Conservation (phyloP, 2,329 filamentous ascomycete genomes). For the Paecilomyces formosus region DNA sequence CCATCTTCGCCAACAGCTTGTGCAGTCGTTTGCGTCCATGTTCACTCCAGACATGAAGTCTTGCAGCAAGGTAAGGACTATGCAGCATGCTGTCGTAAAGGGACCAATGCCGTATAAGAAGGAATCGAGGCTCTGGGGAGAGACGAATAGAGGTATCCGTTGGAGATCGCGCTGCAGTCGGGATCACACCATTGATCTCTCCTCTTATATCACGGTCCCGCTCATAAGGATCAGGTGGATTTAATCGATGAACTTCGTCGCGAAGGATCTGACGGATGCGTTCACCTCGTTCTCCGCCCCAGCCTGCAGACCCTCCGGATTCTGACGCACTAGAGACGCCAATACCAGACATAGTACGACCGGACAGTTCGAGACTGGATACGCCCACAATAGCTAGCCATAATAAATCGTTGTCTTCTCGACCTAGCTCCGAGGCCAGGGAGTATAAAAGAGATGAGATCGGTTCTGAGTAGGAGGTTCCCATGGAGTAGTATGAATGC, state of each 20-base stretch:
- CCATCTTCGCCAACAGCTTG: conserved; percentile 96
- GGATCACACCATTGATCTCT: conserved; percentile 73
- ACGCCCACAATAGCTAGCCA: conserved; percentile 95
- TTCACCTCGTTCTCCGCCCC: conserved; percentile 75
- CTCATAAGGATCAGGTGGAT: conserved; percentile 62
- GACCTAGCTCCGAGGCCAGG: conserved; percentile 84
- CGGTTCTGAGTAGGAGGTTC: conserved; percentile 88
- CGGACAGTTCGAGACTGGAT: conserved; percentile 87
- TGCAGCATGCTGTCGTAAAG: conserved; percentile 98
- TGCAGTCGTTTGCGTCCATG: conserved; percentile 79
- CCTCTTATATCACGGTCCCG: conserved; percentile 54
- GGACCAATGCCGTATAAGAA: conserved; percentile 92
- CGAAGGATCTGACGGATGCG: conserved; percentile 77
- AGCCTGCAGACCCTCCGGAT: conserved; percentile 55
- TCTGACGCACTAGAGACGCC: conserved; percentile 53
- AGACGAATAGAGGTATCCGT: conserved; percentile 88
- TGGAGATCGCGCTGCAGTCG: conserved; percentile 77
- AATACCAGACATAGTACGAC: conserved; percentile 73
- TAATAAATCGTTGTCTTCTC: conserved; percentile 91
- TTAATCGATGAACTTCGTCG: conserved; percentile 89
- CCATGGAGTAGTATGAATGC: conserved; percentile 75
- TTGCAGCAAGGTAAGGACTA: conserved; percentile 85
- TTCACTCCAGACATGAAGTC: conserved; percentile 92
- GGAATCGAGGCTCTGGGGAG: conserved; percentile 86
- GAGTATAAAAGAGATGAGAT: conserved; percentile 93